These are phyloP conservation scores for Blastomyces silverae DNA, from an alignment of 2,329 filamentous ascomycete genomes.

Conservation along the genomic window DNA sequence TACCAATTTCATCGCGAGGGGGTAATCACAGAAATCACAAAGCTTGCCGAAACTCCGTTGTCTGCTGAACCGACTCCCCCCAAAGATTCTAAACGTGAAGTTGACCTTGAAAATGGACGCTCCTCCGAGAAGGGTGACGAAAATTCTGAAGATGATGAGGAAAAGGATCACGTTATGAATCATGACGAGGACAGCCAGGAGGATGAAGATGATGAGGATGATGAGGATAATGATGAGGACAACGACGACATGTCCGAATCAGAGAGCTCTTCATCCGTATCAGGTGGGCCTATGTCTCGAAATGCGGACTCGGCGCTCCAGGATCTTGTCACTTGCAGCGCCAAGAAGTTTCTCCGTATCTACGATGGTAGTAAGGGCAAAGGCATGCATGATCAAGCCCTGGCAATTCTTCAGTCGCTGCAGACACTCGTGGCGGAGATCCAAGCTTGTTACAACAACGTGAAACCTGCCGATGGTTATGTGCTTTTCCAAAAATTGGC, in stretches of 20 bases:
- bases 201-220: slow-evolving; percentile 48
- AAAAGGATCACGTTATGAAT: slow-evolving; percentile 46
- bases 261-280: slow-evolving; percentile 56
- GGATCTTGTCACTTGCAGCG: slow-evolving; percentile 65
- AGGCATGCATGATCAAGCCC: slow-evolving; percentile 70
- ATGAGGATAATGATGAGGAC: slow-evolving; percentile 37
- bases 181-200: slow-evolving; percentile 45
- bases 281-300: slow-evolving; percentile 36
- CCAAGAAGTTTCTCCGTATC: slow-evolving; percentile 73
- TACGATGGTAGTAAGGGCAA: slow-evolving; percentile 73
- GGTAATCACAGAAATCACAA: slow-evolving; percentile 83
- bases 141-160: slow-evolving; percentile 37
- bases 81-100: slow-evolving; percentile 8
- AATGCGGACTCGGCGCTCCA: slow-evolving; percentile 50
- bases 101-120: slow-evolving; percentile 25
- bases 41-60: slow-evolving; percentile 54
- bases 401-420: slow-evolving; percentile 65
- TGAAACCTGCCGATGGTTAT: slow-evolving; percentile 46
- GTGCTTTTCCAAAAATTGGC: slow-evolving; percentile 69
- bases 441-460: slow-evolving; percentile 58
- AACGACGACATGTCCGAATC: slow-evolving; percentile 58
- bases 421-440: slow-evolving; percentile 66
- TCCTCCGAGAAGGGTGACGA: slow-evolving; percentile 31
- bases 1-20: slow-evolving; percentile 98
- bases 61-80: slow-evolving; percentile 25